phyloP scores from a whole-genome alignment of 148 eudicot species.

The Arbutus unedo region DNA sequence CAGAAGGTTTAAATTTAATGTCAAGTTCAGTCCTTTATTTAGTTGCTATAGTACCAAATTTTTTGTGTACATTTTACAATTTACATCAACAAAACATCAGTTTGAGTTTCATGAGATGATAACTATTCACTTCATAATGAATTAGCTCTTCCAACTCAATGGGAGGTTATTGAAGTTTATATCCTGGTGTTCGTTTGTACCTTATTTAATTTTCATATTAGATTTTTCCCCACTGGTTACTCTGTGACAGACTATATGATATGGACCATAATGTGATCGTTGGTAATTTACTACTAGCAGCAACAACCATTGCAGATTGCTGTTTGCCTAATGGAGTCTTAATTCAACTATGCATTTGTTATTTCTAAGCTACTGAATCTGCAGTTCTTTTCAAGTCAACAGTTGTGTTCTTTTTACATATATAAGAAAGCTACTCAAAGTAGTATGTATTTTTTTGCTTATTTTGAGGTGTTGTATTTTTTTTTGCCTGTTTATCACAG shows the following conservation, averaged over 20 bases:
- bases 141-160: neutral
- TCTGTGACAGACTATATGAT: neutral
- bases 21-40: neutral
- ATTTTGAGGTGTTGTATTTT: conserved; percentile 18
- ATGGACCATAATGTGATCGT: neutral
- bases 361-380: neutral
- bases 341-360: neutral
- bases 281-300: neutral
- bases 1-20: neutral
- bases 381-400: neutral
- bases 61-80: neutral
- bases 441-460: neutral
- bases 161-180: neutral
- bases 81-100: conserved; percentile 2
- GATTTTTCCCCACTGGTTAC: neutral
- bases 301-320: neutral
- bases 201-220: neutral
- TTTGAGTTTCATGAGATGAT: neutral
- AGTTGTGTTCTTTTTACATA: neutral
- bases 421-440: neutral
- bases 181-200: neutral
- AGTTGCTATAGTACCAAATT: neutral
- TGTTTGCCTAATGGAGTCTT: neutral
- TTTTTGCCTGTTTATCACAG: conserved; percentile 54
- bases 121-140: neutral